Evolutionary conservation across 1,284 basidiomycete species (phyloP), one percentile per base, ranked within the genome.

Genomic region (Kalmanozyma brasiliensis): DNA sequence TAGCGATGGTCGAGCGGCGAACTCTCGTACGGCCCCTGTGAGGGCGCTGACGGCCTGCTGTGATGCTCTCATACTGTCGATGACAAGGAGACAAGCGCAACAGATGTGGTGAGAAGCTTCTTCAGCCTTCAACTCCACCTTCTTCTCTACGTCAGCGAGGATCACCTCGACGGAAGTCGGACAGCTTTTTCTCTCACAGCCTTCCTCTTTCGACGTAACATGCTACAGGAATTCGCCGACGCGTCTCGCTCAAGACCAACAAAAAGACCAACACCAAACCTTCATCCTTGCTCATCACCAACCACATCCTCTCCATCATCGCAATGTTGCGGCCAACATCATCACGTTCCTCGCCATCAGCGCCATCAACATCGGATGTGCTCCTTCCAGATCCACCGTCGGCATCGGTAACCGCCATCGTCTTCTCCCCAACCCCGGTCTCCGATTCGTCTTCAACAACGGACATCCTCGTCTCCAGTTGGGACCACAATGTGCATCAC

Each of bases 401-500:
- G 8, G 70, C 68, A 2, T 67, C 65, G 17, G 53, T 77, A 14
- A 73, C 77, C 1, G 53, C 70, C 0, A 30, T 79, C 13, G 66
- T 49, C 1, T 77, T 76, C 47, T 56, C 62, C 9, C 67, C 63
- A 16, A 58, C 47, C 22, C 36, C 38, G 40, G 3, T 51, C 52
- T 14, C 34, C 4, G 7, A 40, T 20, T 24, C 37, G n/a, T 41
- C 47, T 11, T 29, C 26, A 6, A 29, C 26, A 29, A 42, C 36
- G 7, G 49, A 68, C 20, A 37, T 80, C 9, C 76, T 81, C 16
- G 69, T 70, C 5, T 55, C 77, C 1, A 74, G 69, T 48, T 81
- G 80, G 80, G 79, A 81, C 45, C 67, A 67, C 33, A 22, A 45
- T 20, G 77, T 80, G 3, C 65, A 74, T 9, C 70, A 79, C 23